phyloP scores from a whole-genome alignment of 176 grass and related monocot genomes.

The Oryza nivara region DNA sequence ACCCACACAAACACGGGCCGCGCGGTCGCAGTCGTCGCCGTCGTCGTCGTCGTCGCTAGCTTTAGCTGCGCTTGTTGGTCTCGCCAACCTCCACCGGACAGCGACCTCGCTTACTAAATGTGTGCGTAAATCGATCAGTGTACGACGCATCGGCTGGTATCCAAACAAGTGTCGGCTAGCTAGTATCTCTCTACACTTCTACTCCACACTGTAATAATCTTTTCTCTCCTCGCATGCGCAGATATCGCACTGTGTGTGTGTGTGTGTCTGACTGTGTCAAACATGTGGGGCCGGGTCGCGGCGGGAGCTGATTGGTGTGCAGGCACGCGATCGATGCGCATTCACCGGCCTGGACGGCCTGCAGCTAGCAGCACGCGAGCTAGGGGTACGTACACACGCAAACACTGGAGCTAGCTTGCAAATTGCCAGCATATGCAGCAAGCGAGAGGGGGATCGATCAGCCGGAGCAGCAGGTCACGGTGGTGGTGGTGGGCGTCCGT shows the following conservation, averaged over 20 bases:
- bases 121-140: background rate
- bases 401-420: background rate
- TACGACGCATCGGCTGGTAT: too few relatives aligned
- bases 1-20: too few relatives aligned
- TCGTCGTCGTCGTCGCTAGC: background rate
- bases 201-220: too few relatives aligned
- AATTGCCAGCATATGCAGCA: background rate
- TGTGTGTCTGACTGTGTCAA: constrained; percentile 8
- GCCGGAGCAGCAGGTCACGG: constrained; percentile 27
- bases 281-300: constrained; percentile 40
- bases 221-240: too few relatives aligned
- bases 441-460: background rate
- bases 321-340: constrained; percentile 37
- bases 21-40: too few relatives aligned
- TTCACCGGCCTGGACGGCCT: constrained; percentile 40
- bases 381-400: too few relatives aligned
- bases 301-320: constrained; percentile 15
- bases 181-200: too few relatives aligned
- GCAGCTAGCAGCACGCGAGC: background rate
- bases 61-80: background rate
- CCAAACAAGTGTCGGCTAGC: too few relatives aligned
- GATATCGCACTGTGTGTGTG: background rate
- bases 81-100: constrained; percentile 58
- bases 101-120: constrained; percentile 29
- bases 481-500: background rate